phyloP scores from a whole-genome alignment of 2,329 filamentous ascomycete genomes.

The Colletotrichum trifolii region DNA sequence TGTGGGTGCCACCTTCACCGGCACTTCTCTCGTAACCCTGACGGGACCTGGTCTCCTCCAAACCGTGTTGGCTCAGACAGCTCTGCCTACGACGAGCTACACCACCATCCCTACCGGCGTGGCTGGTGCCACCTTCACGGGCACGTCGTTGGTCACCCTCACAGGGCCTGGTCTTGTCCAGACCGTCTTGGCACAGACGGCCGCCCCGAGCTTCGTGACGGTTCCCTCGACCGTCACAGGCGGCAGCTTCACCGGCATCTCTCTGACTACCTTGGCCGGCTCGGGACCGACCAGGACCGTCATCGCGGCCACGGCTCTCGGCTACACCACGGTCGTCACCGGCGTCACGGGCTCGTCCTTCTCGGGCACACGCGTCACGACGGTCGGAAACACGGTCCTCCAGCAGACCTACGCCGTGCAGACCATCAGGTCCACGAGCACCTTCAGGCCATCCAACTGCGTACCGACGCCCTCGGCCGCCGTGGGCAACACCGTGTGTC shows the following conservation, averaged over 20 bases:
- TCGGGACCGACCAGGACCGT: neutral
- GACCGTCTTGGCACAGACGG: constrained; percentile 1
- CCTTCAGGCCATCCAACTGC: too few species aligned
- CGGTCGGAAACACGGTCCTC: neutral
- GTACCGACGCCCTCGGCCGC: too few species aligned
- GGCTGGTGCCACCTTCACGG: constrained; percentile 3
- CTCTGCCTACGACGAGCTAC: neutral
- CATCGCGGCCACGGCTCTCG: neutral
- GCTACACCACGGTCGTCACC: neutral
- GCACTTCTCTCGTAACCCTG: neutral
- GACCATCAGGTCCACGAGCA: too few species aligned
- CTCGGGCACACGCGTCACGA: neutral
- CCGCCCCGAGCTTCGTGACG: neutral
- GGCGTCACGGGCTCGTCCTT: neutral
- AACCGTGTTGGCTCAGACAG: constrained; percentile 5
- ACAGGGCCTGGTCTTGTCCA: neutral
- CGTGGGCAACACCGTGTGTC: too few species aligned
- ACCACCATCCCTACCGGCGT: neutral
- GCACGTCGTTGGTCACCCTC: constrained; percentile 2
- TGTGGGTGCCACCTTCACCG: neutral
- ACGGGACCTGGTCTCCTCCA: neutral
- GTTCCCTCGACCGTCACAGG: neutral
- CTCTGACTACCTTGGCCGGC: neutral
- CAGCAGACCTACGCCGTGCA: too few species aligned
- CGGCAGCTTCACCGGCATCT: constrained; percentile 1